Conservation (phyloP, 345 rosid genomes). For the Eutrema japonicum region DNA sequence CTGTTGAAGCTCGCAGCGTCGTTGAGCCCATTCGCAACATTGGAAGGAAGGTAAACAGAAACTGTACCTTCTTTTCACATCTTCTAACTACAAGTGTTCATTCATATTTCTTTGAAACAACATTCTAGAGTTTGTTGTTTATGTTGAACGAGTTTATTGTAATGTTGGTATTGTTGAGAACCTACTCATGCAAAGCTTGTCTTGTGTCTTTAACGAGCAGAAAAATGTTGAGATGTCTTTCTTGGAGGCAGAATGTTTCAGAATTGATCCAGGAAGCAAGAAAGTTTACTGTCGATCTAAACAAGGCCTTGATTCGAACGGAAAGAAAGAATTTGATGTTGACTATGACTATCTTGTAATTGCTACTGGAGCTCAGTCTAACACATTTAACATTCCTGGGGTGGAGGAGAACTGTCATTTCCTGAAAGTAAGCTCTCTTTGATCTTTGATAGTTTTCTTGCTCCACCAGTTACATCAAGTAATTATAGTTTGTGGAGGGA, state of each 20-base stretch:
- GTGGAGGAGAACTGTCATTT: constrained; percentile 81
- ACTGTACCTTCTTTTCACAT: neutral
- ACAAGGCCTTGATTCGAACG: constrained; percentile 48
- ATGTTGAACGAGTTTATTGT: neutral
- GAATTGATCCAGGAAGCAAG: constrained; percentile 70
- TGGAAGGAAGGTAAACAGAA: constrained; percentile 63
- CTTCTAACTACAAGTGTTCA: neutral
- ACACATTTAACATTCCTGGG: constrained; percentile 88
- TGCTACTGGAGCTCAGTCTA: constrained; percentile 84
- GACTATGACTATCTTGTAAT: constrained; percentile 85
- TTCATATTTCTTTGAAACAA: constrained; percentile 17
- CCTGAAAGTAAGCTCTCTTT: constrained; percentile 63
- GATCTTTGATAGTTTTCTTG: neutral
- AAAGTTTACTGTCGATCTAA: constrained; percentile 68
- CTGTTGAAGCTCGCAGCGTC: constrained; percentile 93
- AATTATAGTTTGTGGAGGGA: no score
- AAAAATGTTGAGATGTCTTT: constrained; percentile 51
- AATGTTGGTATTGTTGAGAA: constrained; percentile 10
- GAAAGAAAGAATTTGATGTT: constrained; percentile 61
- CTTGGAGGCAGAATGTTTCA: constrained; percentile 82
- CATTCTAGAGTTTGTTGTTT: neutral
- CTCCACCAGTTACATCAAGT: neutral
- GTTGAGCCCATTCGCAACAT: constrained; percentile 91
- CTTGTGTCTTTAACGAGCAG: constrained; percentile 46
- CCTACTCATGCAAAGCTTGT: constrained; percentile 5